Evolutionary conservation across 805 yeast species (phyloP).

Genomic region (Debaryomyces prosopidis): DNA sequence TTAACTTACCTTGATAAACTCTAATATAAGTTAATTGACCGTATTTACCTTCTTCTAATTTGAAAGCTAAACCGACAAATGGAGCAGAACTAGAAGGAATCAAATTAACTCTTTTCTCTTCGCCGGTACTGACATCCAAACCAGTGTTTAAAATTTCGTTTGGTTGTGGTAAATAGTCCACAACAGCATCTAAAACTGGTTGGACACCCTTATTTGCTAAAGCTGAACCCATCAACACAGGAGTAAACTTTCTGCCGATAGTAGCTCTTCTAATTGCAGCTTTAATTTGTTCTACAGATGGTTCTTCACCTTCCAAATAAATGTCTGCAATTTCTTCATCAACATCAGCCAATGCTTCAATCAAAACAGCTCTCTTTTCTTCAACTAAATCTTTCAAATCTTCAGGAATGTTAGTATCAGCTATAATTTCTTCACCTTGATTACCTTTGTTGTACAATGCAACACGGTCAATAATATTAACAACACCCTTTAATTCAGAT

Average conservation of each 20-base stretch:
- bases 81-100: conserved; percentile 74
- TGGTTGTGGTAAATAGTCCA: conserved; percentile 94
- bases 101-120: conserved; percentile 62
- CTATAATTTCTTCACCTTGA: conserved; percentile 80
- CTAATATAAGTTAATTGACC: conserved; percentile 97
- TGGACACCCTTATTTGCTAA: conserved; percentile 95
- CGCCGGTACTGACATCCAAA: conserved; percentile 69
- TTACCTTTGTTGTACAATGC: conserved; percentile 86
- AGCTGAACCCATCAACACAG: conserved; percentile 99
- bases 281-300: conserved; percentile 79
- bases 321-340: conserved; percentile 97
- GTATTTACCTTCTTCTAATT: conserved; percentile 95
- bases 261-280: conserved; percentile 93
- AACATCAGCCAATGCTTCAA: conserved; percentile 96
- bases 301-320: conserved; percentile 86
- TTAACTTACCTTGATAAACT: conserved; percentile 93
- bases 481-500: conserved; percentile 80
- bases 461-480: conserved; percentile 84
- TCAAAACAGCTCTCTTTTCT: conserved; percentile 81
- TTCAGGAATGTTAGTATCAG: conserved; percentile 66
- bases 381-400: conserved; percentile 80
- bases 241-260: conserved; percentile 92
- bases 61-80: conserved; percentile 96
- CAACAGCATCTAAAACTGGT: conserved; percentile 93
- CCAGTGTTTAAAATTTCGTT: conserved; percentile 90